A percentile compares a stretch with the other conserved stretches of the same genome.
Evolutionary conservation across 352 stramenopile genomes (phyloP).

Genomic region (Phytophthora melonis): DNA sequence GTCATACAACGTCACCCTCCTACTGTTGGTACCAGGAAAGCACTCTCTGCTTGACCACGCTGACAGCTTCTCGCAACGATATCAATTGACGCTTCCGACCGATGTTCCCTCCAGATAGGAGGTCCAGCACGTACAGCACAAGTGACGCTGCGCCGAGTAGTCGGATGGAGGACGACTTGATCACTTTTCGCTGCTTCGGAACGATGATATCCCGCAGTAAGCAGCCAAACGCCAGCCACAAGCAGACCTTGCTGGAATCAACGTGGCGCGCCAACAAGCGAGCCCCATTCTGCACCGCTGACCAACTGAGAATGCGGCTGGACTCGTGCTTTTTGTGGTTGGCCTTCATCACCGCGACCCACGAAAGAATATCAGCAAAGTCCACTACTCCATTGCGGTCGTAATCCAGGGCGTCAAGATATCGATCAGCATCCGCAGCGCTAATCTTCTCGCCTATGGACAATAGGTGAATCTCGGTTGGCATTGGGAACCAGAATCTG

Average conservation of each 20-base stretch:
- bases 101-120: conserved; percentile 22
- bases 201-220: conserved; percentile 48
- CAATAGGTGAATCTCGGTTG: background rate
- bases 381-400: conserved; percentile 79
- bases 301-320: conserved; percentile 25
- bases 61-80: conserved; percentile 6
- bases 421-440: conserved; percentile 54
- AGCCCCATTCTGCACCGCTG: conserved; percentile 22
- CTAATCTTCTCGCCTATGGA: conserved; percentile 69
- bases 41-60: conserved; percentile 13
- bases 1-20: background rate
- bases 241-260: conserved; percentile 29
- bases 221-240: conserved; percentile 47
- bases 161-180: conserved; percentile 43
- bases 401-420: conserved; percentile 79
- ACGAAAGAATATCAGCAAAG: conserved; percentile 82
- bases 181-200: conserved; percentile 43
- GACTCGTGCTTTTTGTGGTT: conserved; percentile 52
- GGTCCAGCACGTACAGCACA: conserved; percentile 37
- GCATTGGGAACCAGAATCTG: too few species aligned
- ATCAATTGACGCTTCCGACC: conserved; percentile 15
- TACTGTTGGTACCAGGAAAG: background rate
- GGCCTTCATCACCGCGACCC: conserved; percentile 76
- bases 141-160: conserved; percentile 35
- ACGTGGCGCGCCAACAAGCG: conserved; percentile 20